These are phyloP conservation scores for Phaffia rhodozyma DNA, from an alignment of 1,284 basidiomycete species.

Conservation along the genomic window DNA sequence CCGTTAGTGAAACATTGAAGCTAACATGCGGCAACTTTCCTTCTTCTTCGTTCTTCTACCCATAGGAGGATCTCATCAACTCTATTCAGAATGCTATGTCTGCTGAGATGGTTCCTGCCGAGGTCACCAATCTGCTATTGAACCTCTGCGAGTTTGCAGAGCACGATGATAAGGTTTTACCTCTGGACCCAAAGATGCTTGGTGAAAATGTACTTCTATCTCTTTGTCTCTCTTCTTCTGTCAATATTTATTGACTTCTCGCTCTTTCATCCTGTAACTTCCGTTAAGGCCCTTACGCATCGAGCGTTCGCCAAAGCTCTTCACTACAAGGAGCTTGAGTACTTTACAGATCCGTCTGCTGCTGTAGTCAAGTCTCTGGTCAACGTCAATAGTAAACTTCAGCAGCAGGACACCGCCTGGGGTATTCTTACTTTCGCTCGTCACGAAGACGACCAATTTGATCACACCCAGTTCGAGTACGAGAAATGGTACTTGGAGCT, in stretches of 20 bases:
- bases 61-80: constrained; percentile 89
- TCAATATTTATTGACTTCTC: background rate
- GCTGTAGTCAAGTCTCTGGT: constrained; percentile 87
- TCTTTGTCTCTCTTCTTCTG: background rate
- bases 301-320: constrained; percentile 96
- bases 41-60: constrained; percentile 15
- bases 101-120: constrained; percentile 64
- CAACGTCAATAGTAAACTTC: constrained; percentile 91
- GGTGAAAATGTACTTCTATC: constrained; percentile 10
- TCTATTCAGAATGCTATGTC: constrained; percentile 84
- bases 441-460: constrained; percentile 50
- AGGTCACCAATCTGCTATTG: constrained; percentile 85
- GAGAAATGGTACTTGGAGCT: constrained; percentile 98
- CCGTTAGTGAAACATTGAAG: background rate
- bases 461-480: constrained; percentile 51
- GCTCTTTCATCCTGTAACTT: background rate
- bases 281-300: constrained; percentile 58
- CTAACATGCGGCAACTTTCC: constrained; percentile 5
- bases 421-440: constrained; percentile 81
- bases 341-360: constrained; percentile 62
- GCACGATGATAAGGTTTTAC: constrained; percentile 92
- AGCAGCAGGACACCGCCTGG: constrained; percentile 94
- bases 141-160: constrained; percentile 99
- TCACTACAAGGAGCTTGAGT: constrained; percentile 98
- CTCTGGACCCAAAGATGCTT: constrained; percentile 84